phyloP scores from a whole-genome alignment of 768 basidiomycete genomes.

The Cyclocybe aegerita region DNA sequence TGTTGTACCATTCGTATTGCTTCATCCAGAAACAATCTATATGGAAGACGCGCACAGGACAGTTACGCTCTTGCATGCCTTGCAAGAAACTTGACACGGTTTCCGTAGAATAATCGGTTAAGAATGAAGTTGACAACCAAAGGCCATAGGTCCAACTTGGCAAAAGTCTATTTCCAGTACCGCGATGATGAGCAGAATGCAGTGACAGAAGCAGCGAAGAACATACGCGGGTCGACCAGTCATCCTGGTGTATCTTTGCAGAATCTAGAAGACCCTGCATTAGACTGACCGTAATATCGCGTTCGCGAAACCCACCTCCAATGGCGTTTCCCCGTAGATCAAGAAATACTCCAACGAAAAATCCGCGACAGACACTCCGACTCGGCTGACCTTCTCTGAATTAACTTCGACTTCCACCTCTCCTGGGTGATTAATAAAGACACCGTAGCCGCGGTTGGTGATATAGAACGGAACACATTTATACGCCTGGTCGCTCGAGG shows the following conservation, averaged over 20 bases:
- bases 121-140: constrained; percentile 77
- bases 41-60: constrained; percentile 71
- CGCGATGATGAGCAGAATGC: constrained; percentile 3
- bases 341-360: constrained; percentile 68
- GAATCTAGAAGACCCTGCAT: constrained; percentile 34
- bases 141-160: constrained; percentile 77
- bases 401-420: constrained; percentile 77
- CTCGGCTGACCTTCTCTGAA: constrained; percentile 63
- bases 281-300: too few species aligned
- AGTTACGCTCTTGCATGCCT: constrained; percentile 65
- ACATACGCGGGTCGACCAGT: constrained; percentile 60
- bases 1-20: constrained; percentile 58
- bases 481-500: constrained; percentile 66
- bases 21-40: constrained; percentile 81
- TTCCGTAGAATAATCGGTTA: constrained; percentile 65
- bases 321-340: constrained; percentile 66
- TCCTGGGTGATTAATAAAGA: constrained; percentile 75
- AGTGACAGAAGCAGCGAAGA: constrained; percentile 42
- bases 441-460: constrained; percentile 69
- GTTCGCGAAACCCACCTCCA: constrained; percentile 44
- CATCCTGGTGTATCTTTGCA: constrained; percentile 60
- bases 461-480: constrained; percentile 71
- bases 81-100: constrained; percentile 71
- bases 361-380: constrained; percentile 63
- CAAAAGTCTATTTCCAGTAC: constrained; percentile 46